These are phyloP conservation scores for Mycena citricolor DNA, from an alignment of 1,284 basidiomycete species.

Conservation along the genomic window DNA sequence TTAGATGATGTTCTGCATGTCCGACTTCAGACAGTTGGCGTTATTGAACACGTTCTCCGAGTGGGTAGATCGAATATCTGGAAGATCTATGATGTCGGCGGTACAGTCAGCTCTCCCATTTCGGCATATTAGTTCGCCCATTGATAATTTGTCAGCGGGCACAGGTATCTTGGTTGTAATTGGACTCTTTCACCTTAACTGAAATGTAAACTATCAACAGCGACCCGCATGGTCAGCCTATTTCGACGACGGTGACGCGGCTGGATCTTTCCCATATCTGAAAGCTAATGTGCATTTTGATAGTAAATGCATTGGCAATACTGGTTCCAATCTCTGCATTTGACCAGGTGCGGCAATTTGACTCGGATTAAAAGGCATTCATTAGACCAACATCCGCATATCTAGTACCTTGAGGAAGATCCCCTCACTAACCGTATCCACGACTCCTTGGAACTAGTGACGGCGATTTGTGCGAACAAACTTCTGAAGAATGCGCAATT, in stretches of 20 bases:
- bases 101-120: slow-evolving; percentile 66
- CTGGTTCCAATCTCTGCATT: slow-evolving; percentile 80
- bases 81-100: slow-evolving; percentile 79
- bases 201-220: slow-evolving; percentile 35
- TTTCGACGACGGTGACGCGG: slow-evolving; percentile 72
- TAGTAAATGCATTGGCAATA: slow-evolving; percentile 74
- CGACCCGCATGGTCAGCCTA: slow-evolving; percentile 78
- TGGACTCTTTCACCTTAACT: background rate
- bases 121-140: slow-evolving; percentile 14
- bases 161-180: slow-evolving; percentile 40
- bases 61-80: slow-evolving; percentile 66
- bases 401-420: slow-evolving; percentile 78
- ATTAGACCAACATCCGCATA: slow-evolving; percentile 16
- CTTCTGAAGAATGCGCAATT: slow-evolving; percentile 70
- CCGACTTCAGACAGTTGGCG: slow-evolving; percentile 74
- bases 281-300: slow-evolving; percentile 14
- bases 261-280: slow-evolving; percentile 3
- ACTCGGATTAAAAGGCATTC: slow-evolving; percentile 21
- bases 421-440: slow-evolving; percentile 73
- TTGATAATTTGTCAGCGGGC: slow-evolving; percentile 41
- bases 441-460: slow-evolving; percentile 77
- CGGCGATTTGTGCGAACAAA: slow-evolving; percentile 69
- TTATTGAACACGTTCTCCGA: slow-evolving; percentile 73
- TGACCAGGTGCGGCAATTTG: slow-evolving; percentile 77
- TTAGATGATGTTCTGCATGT: slow-evolving; percentile 74